Conservation (phyloP, 306 rosid species). For the Glycine latifolia region DNA sequence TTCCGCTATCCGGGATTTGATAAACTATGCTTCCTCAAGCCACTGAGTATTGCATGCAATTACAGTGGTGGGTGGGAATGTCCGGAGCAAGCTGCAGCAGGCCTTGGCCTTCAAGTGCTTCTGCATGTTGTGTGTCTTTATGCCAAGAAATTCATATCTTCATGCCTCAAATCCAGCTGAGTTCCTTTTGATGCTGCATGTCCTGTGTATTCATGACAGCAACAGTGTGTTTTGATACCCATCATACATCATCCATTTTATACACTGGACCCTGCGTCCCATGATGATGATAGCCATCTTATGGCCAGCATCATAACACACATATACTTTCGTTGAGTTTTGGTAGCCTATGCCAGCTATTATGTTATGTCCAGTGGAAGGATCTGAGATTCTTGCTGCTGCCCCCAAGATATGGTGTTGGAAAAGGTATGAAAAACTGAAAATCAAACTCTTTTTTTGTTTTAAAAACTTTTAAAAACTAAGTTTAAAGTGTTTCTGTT, state of each 20-base stretch:
- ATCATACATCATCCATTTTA: background rate
- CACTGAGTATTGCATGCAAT: too few relatives aligned
- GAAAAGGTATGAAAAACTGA: background rate
- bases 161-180: background rate
- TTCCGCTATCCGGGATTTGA: background rate
- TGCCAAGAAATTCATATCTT: background rate
- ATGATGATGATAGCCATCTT: background rate
- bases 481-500: background rate
- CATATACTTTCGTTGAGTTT: background rate
- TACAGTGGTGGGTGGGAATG: too few relatives aligned
- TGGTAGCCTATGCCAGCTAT: background rate
- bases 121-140: background rate
- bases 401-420: background rate
- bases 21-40: background rate
- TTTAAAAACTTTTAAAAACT: too few relatives aligned
- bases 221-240: background rate
- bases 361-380: background rate
- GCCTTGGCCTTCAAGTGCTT: background rate
- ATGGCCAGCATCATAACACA: background rate
- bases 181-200: background rate
- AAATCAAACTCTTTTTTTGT: background rate
- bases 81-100: too few relatives aligned
- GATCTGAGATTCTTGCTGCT: background rate
- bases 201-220: background rate
- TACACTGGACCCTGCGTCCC: background rate